Conservation (phyloP, 257 asterid species). For the Eustoma russellianum region DNA sequence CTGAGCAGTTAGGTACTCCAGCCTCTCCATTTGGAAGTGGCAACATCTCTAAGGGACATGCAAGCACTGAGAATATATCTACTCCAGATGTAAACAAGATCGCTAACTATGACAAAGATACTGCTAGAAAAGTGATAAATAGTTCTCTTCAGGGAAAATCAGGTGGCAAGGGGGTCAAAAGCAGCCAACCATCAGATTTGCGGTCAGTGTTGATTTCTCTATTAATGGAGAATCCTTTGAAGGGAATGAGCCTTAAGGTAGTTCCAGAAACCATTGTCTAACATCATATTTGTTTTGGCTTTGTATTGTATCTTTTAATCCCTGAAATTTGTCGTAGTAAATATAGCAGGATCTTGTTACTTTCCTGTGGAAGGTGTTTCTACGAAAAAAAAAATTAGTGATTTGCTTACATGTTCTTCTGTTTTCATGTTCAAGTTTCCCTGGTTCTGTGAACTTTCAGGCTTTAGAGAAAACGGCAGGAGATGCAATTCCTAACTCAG, state of each 20-base stretch:
- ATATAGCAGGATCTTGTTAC: too few relatives aligned
- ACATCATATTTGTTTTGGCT: not conserved
- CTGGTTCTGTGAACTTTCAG: conserved; percentile 25
- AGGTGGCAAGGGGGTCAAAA: conserved; percentile 28
- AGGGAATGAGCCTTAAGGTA: conserved; percentile 88
- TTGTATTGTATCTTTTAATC: not conserved
- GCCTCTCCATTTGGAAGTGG: conserved; percentile 48
- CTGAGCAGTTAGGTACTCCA: conserved; percentile 45
- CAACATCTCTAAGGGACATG: conserved; percentile 42
- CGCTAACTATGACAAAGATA: conserved; percentile 51
- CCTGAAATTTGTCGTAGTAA: too few relatives aligned
- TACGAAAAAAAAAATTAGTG: not conserved
- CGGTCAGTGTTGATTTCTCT: conserved; percentile 55
- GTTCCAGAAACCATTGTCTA: conserved; percentile 12
- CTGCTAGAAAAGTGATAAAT: conserved; percentile 29
- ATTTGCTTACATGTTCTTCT: conserved; percentile 7
- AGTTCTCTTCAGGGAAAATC: conserved; percentile 39
- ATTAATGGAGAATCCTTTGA: conserved; percentile 56
- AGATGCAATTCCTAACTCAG: conserved; percentile 61
- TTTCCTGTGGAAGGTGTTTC: too few relatives aligned
- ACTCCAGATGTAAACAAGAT: conserved; percentile 30
- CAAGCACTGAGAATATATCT: conserved; percentile 26
- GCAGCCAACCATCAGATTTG: conserved; percentile 52
- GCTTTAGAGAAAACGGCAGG: conserved; percentile 89
- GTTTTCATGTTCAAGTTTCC: conserved; percentile 5